Base-by-base conservation (phyloP, 805 yeast genomes). In the Saturnispora sanitii region DNA sequence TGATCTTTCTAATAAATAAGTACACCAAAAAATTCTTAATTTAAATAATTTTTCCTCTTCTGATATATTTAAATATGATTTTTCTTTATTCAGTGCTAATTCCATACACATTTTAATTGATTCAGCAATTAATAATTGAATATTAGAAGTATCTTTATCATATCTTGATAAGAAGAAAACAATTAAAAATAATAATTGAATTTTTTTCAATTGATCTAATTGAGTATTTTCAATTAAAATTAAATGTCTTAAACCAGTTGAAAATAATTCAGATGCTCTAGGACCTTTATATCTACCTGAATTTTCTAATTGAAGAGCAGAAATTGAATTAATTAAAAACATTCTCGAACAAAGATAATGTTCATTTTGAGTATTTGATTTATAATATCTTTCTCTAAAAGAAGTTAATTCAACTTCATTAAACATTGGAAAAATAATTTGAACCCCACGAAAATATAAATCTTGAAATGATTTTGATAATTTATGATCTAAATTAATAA, bases 21-120 rank as follows among this genome's bases (percentile, higher is more conserved):
- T 70, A 52, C 79, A 73, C 83, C 83, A 78, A 60, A 79, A 78
- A 15, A 74, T 58, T 46, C 82, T 64, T 57, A 75, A 55, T 50
- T 65, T 68, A 39, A 64, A 62, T 45, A 68, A 66, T 39, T 47
- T 49, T 17, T 48, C 37, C 23, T 50, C 49, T 19, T 47, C 23
- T 13, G 56, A 29, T 20, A 60, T 51, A 25, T 54, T 54, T 31
- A 50, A 42, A 48, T 69, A 69, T 2, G 66, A 48, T 32, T 49
- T 52, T 12, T 58, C 49, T 45, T 61, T 65, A 49, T 70, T 66
- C 26, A 70, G 49, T 12, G 56, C 52, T 32, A 66, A 43, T 25
- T 48, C 41, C n/a, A 60, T 54, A 49, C 74, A 71, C 11, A 71
- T 55, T 17, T 58, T 54, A 67, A 75, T 65, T 5, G 78, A 70